Evolutionary conservation across 116 monocot genomes (phyloP), one percentile per base, ranked within the genome.

Genomic region (Dioscorea cayenensis): DNA sequence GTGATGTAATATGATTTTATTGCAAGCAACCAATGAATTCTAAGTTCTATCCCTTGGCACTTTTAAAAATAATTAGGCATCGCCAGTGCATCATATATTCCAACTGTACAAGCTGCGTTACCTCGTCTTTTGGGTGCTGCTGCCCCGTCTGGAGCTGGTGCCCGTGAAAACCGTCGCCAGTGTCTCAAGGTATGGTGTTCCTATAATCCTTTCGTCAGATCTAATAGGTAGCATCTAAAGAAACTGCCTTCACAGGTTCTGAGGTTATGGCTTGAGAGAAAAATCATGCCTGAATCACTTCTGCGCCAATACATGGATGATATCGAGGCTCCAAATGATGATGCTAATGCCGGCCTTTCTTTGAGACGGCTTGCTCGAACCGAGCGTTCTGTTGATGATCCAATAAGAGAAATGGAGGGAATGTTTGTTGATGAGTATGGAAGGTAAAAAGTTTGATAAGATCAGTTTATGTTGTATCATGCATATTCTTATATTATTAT

Each of bases 401-500:
- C 96, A 43, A 90, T 96, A 68, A 87, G 96, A 81, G 96, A 96
- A 75, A 92, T 96, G 96, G 92, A 90, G 48, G 96, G 80, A 69
- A 86, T 96, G 83, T 81, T 92, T 87, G 92, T 96, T 71, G 96
- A 96, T 78, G 96, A 96, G 73, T 96, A 96, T 86, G 96, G 96
- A 74, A 96, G 96, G 96, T 96, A 86, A 27, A 23, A n/a, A 55
- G 18, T 55, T 8, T 55, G 16, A 55, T n/a, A 18, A 18, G 16
- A 18, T 18, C 18, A 5, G n/a, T 55, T 55, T 12, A 55, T 55
- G n/a, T 16, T 55, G 13, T 55, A 5, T 55, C 18, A 55, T 55
- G 10, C 14, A 55, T 55, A 3, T 19, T 55, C n/a, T 43, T 0
- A 7, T 9, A 43, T 3, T 43, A 43, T 43, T 43, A 43, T 43